Evolutionary conservation across 2,329 filamentous ascomycete genomes (phyloP).

Genomic region (Sarocladium kiliense): DNA sequence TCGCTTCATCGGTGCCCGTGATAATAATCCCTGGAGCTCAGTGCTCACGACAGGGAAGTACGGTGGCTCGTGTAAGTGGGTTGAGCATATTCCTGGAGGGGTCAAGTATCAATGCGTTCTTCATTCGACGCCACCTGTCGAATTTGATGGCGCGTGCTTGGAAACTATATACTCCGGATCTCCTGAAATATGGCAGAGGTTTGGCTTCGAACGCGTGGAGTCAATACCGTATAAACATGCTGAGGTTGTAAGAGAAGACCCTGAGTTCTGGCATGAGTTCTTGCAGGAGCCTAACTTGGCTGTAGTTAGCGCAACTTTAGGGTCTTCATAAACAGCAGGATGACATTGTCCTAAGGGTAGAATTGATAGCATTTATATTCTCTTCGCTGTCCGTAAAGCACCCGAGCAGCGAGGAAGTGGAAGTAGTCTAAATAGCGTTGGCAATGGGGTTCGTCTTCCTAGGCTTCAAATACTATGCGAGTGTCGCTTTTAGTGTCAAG

Average conservation of each 20-base stretch:
- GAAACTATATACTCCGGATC: conserved; percentile 5
- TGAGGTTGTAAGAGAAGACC: not conserved
- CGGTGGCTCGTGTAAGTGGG: not conserved
- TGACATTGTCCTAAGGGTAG: no score
- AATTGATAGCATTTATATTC: no score
- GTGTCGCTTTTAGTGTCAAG: no score
- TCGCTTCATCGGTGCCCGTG: conserved; percentile 20
- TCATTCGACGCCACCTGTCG: not conserved
- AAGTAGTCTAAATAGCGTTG: no score
- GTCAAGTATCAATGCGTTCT: not conserved
- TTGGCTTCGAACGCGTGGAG: not conserved
- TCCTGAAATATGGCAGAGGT: not conserved
- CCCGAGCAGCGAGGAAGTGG: no score
- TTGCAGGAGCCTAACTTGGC: not conserved
- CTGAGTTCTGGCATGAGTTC: not conserved
- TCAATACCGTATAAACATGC: not conserved
- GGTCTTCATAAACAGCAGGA: no score
- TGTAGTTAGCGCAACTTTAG: not conserved
- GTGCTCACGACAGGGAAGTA: not conserved
- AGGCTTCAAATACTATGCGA: no score
- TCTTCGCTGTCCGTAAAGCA: no score
- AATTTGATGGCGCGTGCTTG: not conserved
- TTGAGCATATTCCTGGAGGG: not conserved
- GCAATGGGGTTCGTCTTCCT: no score
- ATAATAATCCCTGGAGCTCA: not conserved